Conservation (phyloP, 495 filamentous ascomycete species). For the Melanomma pulvis-pyrius region DNA sequence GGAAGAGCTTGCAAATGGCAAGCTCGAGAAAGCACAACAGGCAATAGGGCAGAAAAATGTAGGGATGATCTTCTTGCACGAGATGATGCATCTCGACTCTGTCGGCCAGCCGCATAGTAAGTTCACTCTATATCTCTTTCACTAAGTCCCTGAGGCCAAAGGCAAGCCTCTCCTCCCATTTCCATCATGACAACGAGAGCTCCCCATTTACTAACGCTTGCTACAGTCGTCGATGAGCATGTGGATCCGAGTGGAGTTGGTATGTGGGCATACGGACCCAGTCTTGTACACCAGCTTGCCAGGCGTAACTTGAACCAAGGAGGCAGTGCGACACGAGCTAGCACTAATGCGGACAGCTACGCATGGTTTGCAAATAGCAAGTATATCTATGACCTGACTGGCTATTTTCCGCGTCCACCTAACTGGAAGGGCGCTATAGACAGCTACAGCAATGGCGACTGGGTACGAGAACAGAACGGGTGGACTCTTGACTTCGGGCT, state of each 20-base stretch:
- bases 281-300: conserved; percentile 4
- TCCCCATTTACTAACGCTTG: conserved; percentile 3
- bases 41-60: conserved; percentile 1
- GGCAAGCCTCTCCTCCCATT: not conserved
- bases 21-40: not conserved
- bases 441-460: not conserved
- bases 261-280: conserved; percentile 6
- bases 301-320: not conserved
- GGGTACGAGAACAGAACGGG: not conserved
- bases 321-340: conserved; percentile 10
- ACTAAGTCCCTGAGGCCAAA: not conserved
- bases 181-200: too few species aligned
- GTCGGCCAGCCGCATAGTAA: conserved; percentile 22
- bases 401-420: not conserved
- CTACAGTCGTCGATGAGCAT: conserved; percentile 1
- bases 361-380: conserved; percentile 9
- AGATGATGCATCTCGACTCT: conserved; percentile 22
- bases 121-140: not conserved
- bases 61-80: conserved; percentile 4
- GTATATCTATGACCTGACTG: conserved; percentile 2
- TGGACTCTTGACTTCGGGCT: not conserved
- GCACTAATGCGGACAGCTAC: conserved; percentile 8
- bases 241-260: not conserved
- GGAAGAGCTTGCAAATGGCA: not conserved
- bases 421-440: not conserved